A percentile compares a stretch with the other conserved stretches of the same genome.
These are phyloP conservation scores for Pseudodiploospora longispora DNA, from an alignment of 2,329 filamentous ascomycete species.

Conservation along the genomic window DNA sequence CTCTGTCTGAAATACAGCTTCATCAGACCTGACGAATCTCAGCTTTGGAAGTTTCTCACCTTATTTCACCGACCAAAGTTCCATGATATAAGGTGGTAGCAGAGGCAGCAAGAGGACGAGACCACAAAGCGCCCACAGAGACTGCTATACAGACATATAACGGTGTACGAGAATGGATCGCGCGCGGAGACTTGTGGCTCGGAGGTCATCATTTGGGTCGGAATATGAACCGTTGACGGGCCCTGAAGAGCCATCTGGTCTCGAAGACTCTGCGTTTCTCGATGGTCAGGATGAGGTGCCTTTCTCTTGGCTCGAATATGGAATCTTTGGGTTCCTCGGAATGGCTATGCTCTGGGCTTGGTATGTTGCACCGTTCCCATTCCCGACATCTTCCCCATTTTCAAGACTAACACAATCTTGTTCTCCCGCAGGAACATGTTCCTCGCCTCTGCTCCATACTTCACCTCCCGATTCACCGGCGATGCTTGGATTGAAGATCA, in stretches of 20 bases:
- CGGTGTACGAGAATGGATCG: too few species aligned
- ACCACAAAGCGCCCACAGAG: too few species aligned
- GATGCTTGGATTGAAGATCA: conserved; percentile 65
- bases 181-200: too few species aligned
- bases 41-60: too few species aligned
- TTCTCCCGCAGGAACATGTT: conserved; percentile 79
- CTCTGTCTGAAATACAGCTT: too few species aligned
- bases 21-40: too few species aligned
- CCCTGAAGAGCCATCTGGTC: conserved; percentile 18
- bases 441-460: conserved; percentile 88
- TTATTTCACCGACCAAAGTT: too few species aligned
- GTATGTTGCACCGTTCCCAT: conserved; percentile 40
- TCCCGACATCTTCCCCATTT: background rate
- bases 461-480: conserved; percentile 69
- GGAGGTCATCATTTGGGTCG: conserved; percentile 2
- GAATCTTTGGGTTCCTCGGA: conserved; percentile 75
- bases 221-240: conserved; percentile 26
- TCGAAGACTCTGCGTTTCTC: conserved; percentile 17
- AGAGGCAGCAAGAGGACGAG: too few species aligned
- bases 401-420: background rate
- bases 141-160: too few species aligned
- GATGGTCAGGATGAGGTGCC: conserved; percentile 33
- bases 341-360: conserved; percentile 97
- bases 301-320: conserved; percentile 84
- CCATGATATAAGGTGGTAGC: too few species aligned